Conservation (phyloP, 2,329 filamentous ascomycete species). For the Colletotrichum cordylinicola region DNA sequence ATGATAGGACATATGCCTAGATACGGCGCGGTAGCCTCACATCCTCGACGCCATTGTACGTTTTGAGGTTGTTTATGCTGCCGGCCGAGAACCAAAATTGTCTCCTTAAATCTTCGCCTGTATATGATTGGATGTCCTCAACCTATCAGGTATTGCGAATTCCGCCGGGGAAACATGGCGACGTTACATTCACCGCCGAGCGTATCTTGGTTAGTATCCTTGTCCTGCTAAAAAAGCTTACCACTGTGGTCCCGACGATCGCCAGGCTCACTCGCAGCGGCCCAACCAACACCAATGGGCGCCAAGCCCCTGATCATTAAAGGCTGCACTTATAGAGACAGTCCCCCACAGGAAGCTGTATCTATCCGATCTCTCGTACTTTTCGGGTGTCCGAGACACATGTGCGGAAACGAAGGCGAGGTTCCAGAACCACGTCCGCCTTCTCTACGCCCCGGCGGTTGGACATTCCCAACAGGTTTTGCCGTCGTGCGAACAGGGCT, state of each 20-base stretch:
- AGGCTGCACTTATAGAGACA: background rate
- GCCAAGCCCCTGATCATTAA: background rate
- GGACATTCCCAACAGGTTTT: background rate
- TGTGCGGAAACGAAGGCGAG: background rate
- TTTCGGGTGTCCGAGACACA: background rate
- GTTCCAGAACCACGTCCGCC: accelerated
- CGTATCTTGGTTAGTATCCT: too few species aligned
- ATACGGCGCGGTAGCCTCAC: too few species aligned
- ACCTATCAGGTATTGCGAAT: background rate
- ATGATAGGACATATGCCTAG: too few species aligned
- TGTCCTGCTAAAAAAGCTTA: too few species aligned
- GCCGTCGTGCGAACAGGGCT: background rate
- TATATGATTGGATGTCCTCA: background rate
- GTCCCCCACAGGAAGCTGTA: background rate
- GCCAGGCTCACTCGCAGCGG: background rate
- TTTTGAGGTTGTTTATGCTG: background rate
- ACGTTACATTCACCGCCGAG: background rate
- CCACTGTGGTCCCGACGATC: background rate
- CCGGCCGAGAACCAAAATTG: background rate
- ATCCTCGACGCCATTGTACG: background rate
- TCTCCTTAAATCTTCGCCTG: background rate
- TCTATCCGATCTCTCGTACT: background rate
- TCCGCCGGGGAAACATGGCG: background rate
- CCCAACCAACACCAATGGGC: accelerated
- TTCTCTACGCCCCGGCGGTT: background rate